A percentile compares a stretch with the other conserved stretches of the same genome.
Evolutionary conservation across 805 yeast species (phyloP).

Genomic region (Teunomyces atbi): DNA sequence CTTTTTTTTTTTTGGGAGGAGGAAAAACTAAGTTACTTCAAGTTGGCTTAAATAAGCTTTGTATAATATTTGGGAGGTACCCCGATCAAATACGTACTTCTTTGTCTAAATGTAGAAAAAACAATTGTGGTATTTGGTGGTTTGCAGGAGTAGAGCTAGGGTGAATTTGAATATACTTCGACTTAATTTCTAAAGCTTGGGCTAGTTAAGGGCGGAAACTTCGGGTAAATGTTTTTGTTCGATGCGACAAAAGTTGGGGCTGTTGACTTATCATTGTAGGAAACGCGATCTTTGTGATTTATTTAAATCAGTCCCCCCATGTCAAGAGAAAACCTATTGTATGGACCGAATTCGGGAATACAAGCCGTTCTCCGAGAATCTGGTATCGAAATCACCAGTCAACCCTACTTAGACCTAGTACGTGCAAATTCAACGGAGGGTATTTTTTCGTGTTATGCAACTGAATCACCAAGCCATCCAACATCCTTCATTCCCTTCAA

Average conservation of each 20-base stretch:
- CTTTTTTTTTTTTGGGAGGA: too few relatives aligned
- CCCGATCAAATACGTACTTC: too few relatives aligned
- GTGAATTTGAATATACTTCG: too few relatives aligned
- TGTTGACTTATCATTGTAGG: not conserved
- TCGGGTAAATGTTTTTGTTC: not conserved
- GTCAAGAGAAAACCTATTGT: constrained; percentile 8
- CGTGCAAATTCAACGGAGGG: not conserved
- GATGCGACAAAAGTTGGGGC: not conserved
- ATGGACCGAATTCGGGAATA: constrained; percentile 1
- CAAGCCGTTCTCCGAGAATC: constrained; percentile 5
- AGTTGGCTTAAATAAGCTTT: not conserved
- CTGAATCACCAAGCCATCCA: not conserved
- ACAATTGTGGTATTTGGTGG: too few relatives aligned
- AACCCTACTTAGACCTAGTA: not conserved
- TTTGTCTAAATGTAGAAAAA: too few relatives aligned
- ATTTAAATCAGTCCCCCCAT: not conserved
- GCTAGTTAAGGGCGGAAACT: not conserved
- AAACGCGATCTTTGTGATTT: not conserved
- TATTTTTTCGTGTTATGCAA: not conserved
- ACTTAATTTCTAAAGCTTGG: too few relatives aligned
- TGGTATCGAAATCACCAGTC: constrained; percentile 4
- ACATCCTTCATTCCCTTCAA: constrained; percentile 18
- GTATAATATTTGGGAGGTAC: not conserved
- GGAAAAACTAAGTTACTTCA: not conserved
- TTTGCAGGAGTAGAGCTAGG: too few relatives aligned